Evolutionary conservation across 805 yeast species (phyloP), one percentile per base, ranked within the genome.

Genomic region (Barnettozyma vustinii): DNA sequence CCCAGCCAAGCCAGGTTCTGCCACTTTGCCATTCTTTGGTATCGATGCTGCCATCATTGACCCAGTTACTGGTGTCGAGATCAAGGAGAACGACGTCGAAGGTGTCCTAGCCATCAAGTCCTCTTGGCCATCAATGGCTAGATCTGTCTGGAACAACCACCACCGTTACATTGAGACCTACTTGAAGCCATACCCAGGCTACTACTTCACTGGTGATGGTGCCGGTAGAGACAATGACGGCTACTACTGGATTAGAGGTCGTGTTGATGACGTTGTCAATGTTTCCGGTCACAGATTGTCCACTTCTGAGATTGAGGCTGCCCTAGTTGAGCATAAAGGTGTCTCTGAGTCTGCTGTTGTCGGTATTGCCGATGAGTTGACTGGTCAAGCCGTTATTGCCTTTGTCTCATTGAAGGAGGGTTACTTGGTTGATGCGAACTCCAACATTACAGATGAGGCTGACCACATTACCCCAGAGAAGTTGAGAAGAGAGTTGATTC

Each of bases 81-180:
- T 91, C 59, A 71, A 74, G 56, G 96, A 88, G 46, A 86, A 87
- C 62, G 95, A 90, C 61, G 97, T 89, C 49, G 98, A 90, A 69
- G 99, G 99, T 71, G 97, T 94, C 27, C 76, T 94, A 55, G 97
- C 96, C 32, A 81, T 94, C 62, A 83, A 82, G 64, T 75, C 81
- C 44, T 79, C 97, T 35, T 94, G 99, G 99, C 99, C 99, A 49
- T 90, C 97, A n/a, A 91, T 94, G 83, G 94, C 98, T 27, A 84
- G 99, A 73, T 83, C 97, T 47, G 94, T 94, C 52, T 91, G 84
- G 83, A 84, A 84, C 64, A 89, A 91, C 68, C 95, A 92, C 68
- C 71, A 73, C 54, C 83, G 96, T 61, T 92, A 77, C 72, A 72
- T 90, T 61, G 97, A 92, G 53, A 94, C 98, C 37, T 94, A 94